Base-by-base conservation (phyloP, 225 moss, liverwort and hornwort genomes). In the Lunularia cruciata region DNA sequence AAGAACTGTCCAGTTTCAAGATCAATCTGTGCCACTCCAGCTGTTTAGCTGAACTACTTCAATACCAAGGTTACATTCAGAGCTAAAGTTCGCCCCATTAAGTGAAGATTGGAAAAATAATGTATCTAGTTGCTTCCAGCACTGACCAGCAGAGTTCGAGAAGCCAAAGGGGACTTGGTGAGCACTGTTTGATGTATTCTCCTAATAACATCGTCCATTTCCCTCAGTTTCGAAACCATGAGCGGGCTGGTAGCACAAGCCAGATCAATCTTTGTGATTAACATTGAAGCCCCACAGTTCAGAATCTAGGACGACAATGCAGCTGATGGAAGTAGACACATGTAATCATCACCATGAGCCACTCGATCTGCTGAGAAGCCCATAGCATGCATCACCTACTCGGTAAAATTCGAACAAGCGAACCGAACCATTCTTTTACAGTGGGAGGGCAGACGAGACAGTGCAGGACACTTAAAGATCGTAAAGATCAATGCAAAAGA, bases 131-230 rank as follows among this genome's bases (percentile, higher is more conserved):
- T 26, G 2, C 0, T 57, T 16, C 0, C 18, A 49, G 22, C 57
- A 73, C 73, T 54, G 59, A 90, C 87, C 83, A 92, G 63, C 42
- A 92, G 62, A 51, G 89, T 86, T 53, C 79, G 83, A 40, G 78
- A 69, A 55, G 73, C 78, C 61, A 72, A 61, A 49, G 47, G 18
- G 45, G 77, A 78, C 65, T 67, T 77, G 56, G 46, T 72, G 25
- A 85, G 75, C 67, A 90, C 57, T 16, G 73, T 71, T 35, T 82
- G 75, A 49, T 90, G 78, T 42, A 92, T 85, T n/a, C 68, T 78
- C 56, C 69, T 76, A 22, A 92, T 83, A 22, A 90, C 82, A 20
- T 79, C 82, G 78, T 93, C 92, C 90, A 93, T 88, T 79, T 93
- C 92, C 81, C 78, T 82, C 66, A 93, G 76, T 74, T 93, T 93